Conservation (phyloP, 768 basidiomycete species). For the Pleurotus giganteus region DNA sequence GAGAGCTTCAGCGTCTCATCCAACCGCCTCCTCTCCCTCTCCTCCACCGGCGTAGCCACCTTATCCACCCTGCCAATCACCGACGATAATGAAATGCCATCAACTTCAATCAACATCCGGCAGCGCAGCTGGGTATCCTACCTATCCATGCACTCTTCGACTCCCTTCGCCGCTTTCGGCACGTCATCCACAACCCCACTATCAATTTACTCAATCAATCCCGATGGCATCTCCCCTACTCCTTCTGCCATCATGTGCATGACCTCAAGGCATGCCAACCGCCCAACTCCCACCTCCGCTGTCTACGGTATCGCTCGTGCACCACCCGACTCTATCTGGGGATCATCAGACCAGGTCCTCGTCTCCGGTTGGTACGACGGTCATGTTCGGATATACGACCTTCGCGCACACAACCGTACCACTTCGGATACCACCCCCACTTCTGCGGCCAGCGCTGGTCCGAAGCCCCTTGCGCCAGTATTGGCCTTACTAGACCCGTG, state of each 20-base stretch:
- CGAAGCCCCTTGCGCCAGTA: constrained; percentile 48
- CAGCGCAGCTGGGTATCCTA: constrained; percentile 63
- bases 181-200: constrained; percentile 60
- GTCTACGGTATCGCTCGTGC: constrained; percentile 71
- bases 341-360: constrained; percentile 66
- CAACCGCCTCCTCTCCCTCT: constrained; percentile 51
- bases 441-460: constrained; percentile 16
- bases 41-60: constrained; percentile 50
- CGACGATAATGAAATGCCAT: constrained; percentile 8
- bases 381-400: constrained; percentile 68
- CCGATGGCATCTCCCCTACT: constrained; percentile 39
- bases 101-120: constrained; percentile 39
- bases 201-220: constrained; percentile 50
- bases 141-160: constrained; percentile 48
- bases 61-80: constrained; percentile 25
- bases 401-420: constrained; percentile 37
- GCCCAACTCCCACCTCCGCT: constrained; percentile 39
- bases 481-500: constrained; percentile 63
- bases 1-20: constrained; percentile 54
- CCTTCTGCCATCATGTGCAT: constrained; percentile 52
- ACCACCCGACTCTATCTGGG: constrained; percentile 64
- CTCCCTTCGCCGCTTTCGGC: constrained; percentile 68
- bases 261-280: constrained; percentile 19
- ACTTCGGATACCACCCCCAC: constrained; percentile 28
- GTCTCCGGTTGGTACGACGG: constrained; percentile 87